A percentile compares a stretch with the other conserved stretches of the same genome.
phyloP scores from a whole-genome alignment of 2,329 filamentous ascomycete species.

The Teratosphaeria zuluensis region DNA sequence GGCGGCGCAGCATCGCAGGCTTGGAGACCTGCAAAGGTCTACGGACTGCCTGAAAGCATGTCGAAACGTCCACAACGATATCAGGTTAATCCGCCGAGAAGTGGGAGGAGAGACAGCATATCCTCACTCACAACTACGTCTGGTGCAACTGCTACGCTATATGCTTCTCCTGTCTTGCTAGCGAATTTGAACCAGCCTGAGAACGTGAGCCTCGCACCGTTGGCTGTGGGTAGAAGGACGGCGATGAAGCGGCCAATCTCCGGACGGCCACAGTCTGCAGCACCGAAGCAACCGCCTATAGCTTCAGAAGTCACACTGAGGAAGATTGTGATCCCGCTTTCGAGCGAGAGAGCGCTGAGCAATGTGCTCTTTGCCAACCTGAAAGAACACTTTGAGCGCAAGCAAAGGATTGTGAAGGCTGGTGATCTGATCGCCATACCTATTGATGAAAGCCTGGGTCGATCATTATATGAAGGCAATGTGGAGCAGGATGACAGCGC shows the following conservation, averaged over 20 bases:
- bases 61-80: constrained; percentile 44
- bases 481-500: constrained; percentile 60
- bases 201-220: constrained; percentile 67
- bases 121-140: constrained; percentile 36
- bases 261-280: constrained; percentile 22
- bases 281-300: constrained; percentile 45
- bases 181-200: constrained; percentile 73
- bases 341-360: constrained; percentile 75
- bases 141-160: constrained; percentile 43
- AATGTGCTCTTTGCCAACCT: constrained; percentile 76
- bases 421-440: constrained; percentile 85
- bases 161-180: constrained; percentile 76
- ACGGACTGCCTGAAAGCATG: constrained; percentile 69
- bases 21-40: constrained; percentile 82
- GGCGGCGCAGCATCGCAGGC: constrained; percentile 50
- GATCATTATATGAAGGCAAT: constrained; percentile 64
- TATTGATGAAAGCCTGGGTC: constrained; percentile 75
- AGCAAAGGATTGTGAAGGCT: constrained; percentile 69
- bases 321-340: constrained; percentile 80
- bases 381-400: constrained; percentile 79
- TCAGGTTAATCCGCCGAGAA: constrained; percentile 38
- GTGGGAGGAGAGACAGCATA: constrained; percentile 45
- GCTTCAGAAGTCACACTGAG: constrained; percentile 76
- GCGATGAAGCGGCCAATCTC: constrained; percentile 32
- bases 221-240: constrained; percentile 31